Evolutionary conservation across 352 stramenopile species (phyloP), one percentile per base, ranked within the genome.

Genomic region (Thraustotheca clavata): DNA sequence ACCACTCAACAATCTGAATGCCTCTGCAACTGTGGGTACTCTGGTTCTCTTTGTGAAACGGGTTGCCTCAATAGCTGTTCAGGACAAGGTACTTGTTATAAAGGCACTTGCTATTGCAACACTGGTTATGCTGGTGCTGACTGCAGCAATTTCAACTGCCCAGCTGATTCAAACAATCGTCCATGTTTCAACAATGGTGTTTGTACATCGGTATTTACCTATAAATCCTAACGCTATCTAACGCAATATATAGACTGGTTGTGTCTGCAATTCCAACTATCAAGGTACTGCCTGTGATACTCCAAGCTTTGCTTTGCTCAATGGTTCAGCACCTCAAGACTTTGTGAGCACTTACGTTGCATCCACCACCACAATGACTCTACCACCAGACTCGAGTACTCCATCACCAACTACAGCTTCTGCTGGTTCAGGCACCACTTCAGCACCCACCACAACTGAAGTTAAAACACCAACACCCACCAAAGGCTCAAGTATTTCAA

Each of bases 81-180:
- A 32, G 20, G 18, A 6, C 16, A 65, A 52, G 57, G 57, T 31
- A 39, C 24, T 27, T 65, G 57, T 32, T 32, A 18, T 16, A 18
- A 65, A n/a, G 55, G 55, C 27, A 33, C 46, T 9, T 65, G 57
- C 38, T 29, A 48, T 4, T 65, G 57, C 39, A 52, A 54, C n/a
- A 22, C 12, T 31, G 57, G 57, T 11, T 65, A 34, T 39, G 27
- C 18, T 12, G 57, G 57, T 20, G 35, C n/a, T 14, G 57, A 65
- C 57, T 65, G 57, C 57, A 65, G 2, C 2, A 34, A 48, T 11
- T 20, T 22, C 0, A 9, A 6, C 9, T 65, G 57, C 27, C 57
- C 57, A 7, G 26, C 33, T 2, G 57, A 35, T 6, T n/a, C 57
- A 12, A n/a, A 36, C 16, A 27, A 29, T 7, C 43, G 29, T 29